Conservation (phyloP, 345 rosid species). For the Populus alba region DNA sequence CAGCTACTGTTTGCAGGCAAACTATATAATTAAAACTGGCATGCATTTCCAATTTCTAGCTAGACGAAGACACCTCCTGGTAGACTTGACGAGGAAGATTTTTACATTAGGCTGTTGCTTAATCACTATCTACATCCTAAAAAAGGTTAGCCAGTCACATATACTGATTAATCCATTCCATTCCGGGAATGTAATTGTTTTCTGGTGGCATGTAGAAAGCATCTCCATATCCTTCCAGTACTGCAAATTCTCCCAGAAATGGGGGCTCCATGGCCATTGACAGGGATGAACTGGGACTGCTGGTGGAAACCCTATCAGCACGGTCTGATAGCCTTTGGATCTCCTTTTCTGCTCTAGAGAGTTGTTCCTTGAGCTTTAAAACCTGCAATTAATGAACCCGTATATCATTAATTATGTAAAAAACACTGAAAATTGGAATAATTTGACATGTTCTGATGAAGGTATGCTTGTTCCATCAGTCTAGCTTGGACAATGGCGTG, state of each 20-base stretch:
- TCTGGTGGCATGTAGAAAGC: conserved; percentile 44
- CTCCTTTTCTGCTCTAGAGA: conserved; percentile 50
- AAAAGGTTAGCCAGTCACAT: conserved; percentile 2
- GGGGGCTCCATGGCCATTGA: conserved; percentile 45
- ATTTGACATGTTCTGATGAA: neutral
- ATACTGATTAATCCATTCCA: conserved; percentile 54
- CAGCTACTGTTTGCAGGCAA: neutral
- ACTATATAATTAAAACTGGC: neutral
- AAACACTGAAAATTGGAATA: too few relatives aligned
- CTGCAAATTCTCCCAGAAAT: conserved; percentile 41
- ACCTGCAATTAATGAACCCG: conserved; percentile 36
- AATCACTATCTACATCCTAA: conserved; percentile 17
- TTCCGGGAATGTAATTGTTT: conserved; percentile 32
- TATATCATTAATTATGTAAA: neutral
- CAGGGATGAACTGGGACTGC: conserved; percentile 50
- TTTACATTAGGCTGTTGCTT: conserved; percentile 12
- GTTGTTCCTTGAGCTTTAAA: conserved; percentile 46
- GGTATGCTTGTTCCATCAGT: neutral
- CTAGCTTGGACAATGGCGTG: neutral
- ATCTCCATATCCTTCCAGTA: conserved; percentile 37
- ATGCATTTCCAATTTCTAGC: neutral
- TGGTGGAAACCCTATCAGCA: conserved; percentile 41
- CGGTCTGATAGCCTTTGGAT: conserved; percentile 44
- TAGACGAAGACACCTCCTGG: neutral
- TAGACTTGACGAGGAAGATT: neutral